Evolutionary conservation across 148 eudicot genomes (phyloP).

Genomic region (Linanthus parryae): DNA sequence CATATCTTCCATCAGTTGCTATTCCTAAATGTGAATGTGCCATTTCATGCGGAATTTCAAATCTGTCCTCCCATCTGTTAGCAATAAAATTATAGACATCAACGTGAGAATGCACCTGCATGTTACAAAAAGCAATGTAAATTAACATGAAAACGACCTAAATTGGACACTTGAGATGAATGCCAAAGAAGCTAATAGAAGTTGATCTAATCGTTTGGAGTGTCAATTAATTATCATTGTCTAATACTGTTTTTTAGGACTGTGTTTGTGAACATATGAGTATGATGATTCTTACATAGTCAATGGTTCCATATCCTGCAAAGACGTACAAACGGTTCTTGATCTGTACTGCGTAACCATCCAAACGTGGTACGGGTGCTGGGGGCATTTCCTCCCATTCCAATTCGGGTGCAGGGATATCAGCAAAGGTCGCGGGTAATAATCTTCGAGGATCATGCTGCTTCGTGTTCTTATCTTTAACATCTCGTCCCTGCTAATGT

Average conservation of each 20-base stretch:
- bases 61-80: constrained; percentile 24
- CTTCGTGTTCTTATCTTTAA: constrained; percentile 15
- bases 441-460: not conserved
- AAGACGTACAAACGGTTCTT: constrained; percentile 30
- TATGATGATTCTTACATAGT: constrained; percentile 24
- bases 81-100: constrained; percentile 34
- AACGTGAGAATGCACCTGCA: constrained; percentile 37
- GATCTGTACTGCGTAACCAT: constrained; percentile 37
- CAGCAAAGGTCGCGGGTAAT: constrained; percentile 26
- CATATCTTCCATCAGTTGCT: constrained; percentile 38
- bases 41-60: constrained; percentile 38
- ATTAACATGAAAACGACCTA: constrained; percentile 25
- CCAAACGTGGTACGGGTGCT: constrained; percentile 41
- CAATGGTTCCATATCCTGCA: constrained; percentile 29
- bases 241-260: not conserved
- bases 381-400: constrained; percentile 40
- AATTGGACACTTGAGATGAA: not conserved
- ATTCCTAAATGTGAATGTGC: constrained; percentile 41
- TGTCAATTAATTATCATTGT: too few species aligned
- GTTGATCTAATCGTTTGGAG: too few species aligned
- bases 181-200: not conserved
- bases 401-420: constrained; percentile 27
- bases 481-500: constrained; percentile 12
- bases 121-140: constrained; percentile 3
- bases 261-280: too few species aligned